Conservation (phyloP, 768 basidiomycete genomes). For the Suillus luteus region DNA sequence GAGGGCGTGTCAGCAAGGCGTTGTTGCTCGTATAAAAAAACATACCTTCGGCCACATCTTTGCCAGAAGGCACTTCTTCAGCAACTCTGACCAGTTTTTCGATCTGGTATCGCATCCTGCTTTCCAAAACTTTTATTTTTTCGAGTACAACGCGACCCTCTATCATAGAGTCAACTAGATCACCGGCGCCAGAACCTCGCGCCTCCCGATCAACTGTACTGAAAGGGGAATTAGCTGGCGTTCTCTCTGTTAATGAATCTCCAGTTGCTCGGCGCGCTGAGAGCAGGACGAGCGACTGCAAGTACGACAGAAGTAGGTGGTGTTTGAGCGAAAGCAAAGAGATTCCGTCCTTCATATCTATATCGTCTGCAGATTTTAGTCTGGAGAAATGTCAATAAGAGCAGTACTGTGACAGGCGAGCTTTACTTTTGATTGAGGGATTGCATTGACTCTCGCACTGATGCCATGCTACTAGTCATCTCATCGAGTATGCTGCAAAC, state of each 20-base stretch:
- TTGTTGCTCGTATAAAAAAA: slow-evolving; percentile 2
- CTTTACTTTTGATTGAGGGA: slow-evolving; percentile 55
- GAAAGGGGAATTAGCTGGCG: slow-evolving; percentile 54
- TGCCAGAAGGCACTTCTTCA: slow-evolving; percentile 52
- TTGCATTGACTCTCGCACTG: slow-evolving; percentile 58
- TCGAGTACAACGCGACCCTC: slow-evolving; percentile 84
- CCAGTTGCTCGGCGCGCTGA: slow-evolving; percentile 71
- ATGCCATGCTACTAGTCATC: slow-evolving; percentile 63
- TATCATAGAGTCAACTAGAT: slow-evolving; percentile 78
- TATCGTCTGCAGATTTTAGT: slow-evolving; percentile 32
- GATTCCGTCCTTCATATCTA: slow-evolving; percentile 76
- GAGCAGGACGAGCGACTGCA: slow-evolving; percentile 80
- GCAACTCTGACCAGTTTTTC: slow-evolving; percentile 87
- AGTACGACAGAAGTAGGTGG: slow-evolving; percentile 78
- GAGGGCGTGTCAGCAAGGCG: slow-evolving; percentile 7
- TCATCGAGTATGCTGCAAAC: slow-evolving; percentile 44
- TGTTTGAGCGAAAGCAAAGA: slow-evolving; percentile 90
- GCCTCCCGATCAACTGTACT: slow-evolving; percentile 47
- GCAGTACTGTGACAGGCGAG: neutral
- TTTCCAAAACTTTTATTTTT: slow-evolving; percentile 83
- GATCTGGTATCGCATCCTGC: slow-evolving; percentile 91
- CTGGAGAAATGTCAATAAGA: slow-evolving; percentile 29
- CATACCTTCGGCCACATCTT: slow-evolving; percentile 60
- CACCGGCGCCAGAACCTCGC: slow-evolving; percentile 65
- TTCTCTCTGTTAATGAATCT: slow-evolving; percentile 55